A percentile compares a stretch with the other conserved stretches of the same genome.
Evolutionary conservation across 805 yeast genomes (phyloP).

Genomic region (Lachancea nothofagi): DNA sequence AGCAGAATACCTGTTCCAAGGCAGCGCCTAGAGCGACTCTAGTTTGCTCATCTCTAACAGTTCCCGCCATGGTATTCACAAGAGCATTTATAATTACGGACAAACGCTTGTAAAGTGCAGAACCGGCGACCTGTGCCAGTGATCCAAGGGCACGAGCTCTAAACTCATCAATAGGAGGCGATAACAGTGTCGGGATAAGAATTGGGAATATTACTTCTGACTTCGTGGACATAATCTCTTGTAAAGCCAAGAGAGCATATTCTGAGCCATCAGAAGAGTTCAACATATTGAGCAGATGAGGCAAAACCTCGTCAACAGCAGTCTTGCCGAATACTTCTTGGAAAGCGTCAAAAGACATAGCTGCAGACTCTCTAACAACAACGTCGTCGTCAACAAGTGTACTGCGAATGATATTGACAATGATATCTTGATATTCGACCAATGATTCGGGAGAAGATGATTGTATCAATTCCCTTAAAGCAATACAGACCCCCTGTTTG

Average conservation of each 20-base stretch:
- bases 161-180: slow-evolving; percentile 74
- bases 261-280: slow-evolving; percentile 55
- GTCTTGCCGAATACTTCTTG: slow-evolving; percentile 76
- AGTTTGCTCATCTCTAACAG: slow-evolving; percentile 36
- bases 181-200: slow-evolving; percentile 74
- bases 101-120: slow-evolving; percentile 67
- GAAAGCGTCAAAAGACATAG: slow-evolving; percentile 80
- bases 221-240: slow-evolving; percentile 86
- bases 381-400: slow-evolving; percentile 72
- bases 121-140: slow-evolving; percentile 84
- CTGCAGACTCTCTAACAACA: slow-evolving; percentile 84
- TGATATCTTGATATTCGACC: slow-evolving; percentile 55
- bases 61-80: slow-evolving; percentile 48
- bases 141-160: slow-evolving; percentile 87
- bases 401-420: slow-evolving; percentile 69
- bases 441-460: slow-evolving; percentile 63
- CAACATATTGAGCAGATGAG: slow-evolving; percentile 68
- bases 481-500: slow-evolving; percentile 95
- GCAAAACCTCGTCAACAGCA: slow-evolving; percentile 85
- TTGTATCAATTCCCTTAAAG: slow-evolving; percentile 75
- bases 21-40: slow-evolving; percentile 36
- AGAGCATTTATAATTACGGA: slow-evolving; percentile 69
- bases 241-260: slow-evolving; percentile 78
- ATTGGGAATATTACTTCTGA: slow-evolving; percentile 92
- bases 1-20: slow-evolving; percentile 61